Evolutionary conservation across 148 eudicot species (phyloP), one percentile per base, ranked within the genome.

Genomic region (Dianthus caryophyllus): DNA sequence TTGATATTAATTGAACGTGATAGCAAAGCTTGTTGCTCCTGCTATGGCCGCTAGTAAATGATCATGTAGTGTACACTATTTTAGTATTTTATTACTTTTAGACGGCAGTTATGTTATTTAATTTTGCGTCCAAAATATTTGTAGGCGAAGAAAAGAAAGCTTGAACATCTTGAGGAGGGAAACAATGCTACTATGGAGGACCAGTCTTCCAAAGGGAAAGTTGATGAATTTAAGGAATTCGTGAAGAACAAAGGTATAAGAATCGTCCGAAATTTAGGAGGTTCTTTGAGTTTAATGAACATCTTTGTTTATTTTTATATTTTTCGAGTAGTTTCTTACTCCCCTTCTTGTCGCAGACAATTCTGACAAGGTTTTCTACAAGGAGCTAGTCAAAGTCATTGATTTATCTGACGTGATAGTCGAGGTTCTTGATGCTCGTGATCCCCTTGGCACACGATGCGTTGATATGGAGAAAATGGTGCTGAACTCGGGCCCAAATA

Each of bases 361-460:
- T 71, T 85, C 97, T 51, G 99, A 94, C 54, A 83, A 85, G 80
- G 82, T 87, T 18, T 94, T 94, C 65, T 94, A 90, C 88, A 94
- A 88, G 80, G 99, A 94, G 81, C 82, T 94, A 71, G 87, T 82
- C 71, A 94, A 94, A 76, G 99, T 94, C 54, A 80, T 94, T 68
- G 99, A 94, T 61, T 87, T 85, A 47, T 94, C 99, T 63, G 99
- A 94, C 85, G 97, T 94, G 57, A 86, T 94, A 72, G 79, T 94
- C 78, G 96, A 94, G 78, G 97, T 94, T 70, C 87, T 94, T 69
- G 99, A 94, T 88, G 97, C 97, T 67, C 88, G 99, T 66, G 99
- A 94, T 76, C 99, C 99, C 38, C 80, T 90, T 71, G 99, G 99
- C 43, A 86, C 96, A 53, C 88, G 97, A 26, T 94, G 97, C 66